These are phyloP conservation scores for Verticillium klebahnii DNA, from an alignment of 2,329 filamentous ascomycete species.

Conservation along the genomic window DNA sequence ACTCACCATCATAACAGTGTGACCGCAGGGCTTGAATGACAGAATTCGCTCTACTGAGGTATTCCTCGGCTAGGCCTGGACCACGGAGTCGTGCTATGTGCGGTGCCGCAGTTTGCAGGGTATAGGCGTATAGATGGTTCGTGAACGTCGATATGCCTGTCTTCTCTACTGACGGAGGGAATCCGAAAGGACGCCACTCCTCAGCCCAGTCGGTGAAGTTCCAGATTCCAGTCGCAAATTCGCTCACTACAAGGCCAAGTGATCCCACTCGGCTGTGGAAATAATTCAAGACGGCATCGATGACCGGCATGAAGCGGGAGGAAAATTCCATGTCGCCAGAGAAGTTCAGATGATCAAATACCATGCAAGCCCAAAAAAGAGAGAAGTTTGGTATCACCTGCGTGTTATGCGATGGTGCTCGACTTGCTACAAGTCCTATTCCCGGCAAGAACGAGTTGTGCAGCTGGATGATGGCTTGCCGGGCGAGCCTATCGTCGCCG, in stretches of 20 bases:
- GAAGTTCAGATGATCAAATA: constrained; percentile 29
- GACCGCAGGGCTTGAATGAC: constrained; percentile 19
- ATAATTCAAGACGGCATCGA: constrained; percentile 28
- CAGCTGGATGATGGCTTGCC: constrained; percentile 23
- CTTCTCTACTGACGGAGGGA: constrained; percentile 29
- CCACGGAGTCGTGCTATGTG: constrained; percentile 26
- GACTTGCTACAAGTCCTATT: constrained; percentile 26
- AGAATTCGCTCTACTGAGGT: constrained; percentile 17
- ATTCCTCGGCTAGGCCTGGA: constrained; percentile 23
- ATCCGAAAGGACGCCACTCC: constrained; percentile 23
- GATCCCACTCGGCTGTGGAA: constrained; percentile 16
- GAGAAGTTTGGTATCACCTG: constrained; percentile 31
- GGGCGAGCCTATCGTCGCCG: constrained; percentile 22
- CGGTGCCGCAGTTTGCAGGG: constrained; percentile 24
- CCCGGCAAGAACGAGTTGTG: constrained; percentile 13
- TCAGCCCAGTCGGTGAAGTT: constrained; percentile 30
- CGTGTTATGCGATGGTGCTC: constrained; percentile 27
- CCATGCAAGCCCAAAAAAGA: constrained; percentile 28
- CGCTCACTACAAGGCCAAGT: constrained; percentile 9
- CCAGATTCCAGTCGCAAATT: constrained; percentile 24
- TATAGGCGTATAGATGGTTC: constrained; percentile 32
- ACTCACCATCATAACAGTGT: constrained; percentile 27
- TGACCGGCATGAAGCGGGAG: constrained; percentile 21
- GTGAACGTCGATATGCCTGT: constrained; percentile 34
- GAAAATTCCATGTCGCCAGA: constrained; percentile 26